Percentiles rank a stretch among this genome's conserved stretches.
These are phyloP conservation scores for Thamnidium elegans DNA, from an alignment of 192 early-diverging fungal genomes.

Conservation along the genomic window DNA sequence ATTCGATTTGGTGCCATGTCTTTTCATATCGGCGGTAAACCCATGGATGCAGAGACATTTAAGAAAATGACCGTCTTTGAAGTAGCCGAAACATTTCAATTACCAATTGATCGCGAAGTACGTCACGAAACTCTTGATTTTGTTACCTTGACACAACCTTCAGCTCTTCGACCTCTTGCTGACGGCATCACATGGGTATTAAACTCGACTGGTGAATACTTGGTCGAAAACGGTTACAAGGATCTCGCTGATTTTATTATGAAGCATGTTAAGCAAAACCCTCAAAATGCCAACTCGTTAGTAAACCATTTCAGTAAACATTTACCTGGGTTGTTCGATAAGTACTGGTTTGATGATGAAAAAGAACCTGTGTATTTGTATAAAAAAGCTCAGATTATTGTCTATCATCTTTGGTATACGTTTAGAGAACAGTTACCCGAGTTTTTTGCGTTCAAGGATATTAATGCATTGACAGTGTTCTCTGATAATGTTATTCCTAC, in stretches of 20 bases:
- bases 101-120: slow-evolving; percentile 68
- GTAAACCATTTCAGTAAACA: slow-evolving; percentile 58
- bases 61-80: slow-evolving; percentile 59
- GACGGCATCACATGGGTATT: slow-evolving; percentile 60
- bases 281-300: slow-evolving; percentile 50
- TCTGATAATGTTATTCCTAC: slow-evolving; percentile 75
- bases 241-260: slow-evolving; percentile 72
- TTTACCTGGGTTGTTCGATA: slow-evolving; percentile 72
- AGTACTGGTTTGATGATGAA: slow-evolving; percentile 41
- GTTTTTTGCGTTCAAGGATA: slow-evolving; percentile 66
- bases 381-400: slow-evolving; percentile 75
- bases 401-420: slow-evolving; percentile 56
- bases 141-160: slow-evolving; percentile 69
- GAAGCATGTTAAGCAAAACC: slow-evolving; percentile 44
- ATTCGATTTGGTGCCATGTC: slow-evolving; percentile 82
- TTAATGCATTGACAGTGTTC: slow-evolving; percentile 65
- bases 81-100: slow-evolving; percentile 65
- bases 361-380: slow-evolving; percentile 59
- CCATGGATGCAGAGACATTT: slow-evolving; percentile 56
- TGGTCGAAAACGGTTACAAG: slow-evolving; percentile 59
- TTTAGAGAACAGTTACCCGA: slow-evolving; percentile 51
- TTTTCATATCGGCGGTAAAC: slow-evolving; percentile 70
- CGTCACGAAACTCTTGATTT: slow-evolving; percentile 46
- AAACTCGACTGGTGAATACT: slow-evolving; percentile 66
- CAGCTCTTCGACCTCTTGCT: slow-evolving; percentile 58